Conservation (phyloP, 805 yeast species). For the Kuraishia molischiana region DNA sequence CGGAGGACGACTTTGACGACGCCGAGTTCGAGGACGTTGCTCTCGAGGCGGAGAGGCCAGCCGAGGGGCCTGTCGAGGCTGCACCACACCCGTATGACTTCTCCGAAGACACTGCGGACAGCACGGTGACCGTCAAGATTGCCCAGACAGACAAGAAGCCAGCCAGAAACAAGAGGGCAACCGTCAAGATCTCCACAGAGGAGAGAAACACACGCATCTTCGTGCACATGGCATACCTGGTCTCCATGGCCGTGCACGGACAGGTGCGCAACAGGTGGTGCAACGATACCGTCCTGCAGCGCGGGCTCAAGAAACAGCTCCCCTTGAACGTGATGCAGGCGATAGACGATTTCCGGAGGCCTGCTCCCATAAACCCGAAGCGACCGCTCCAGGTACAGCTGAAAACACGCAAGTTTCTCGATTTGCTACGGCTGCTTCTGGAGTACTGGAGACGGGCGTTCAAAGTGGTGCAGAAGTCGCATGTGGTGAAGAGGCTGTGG, state of each 20-base stretch:
- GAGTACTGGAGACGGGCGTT: conserved; percentile 49
- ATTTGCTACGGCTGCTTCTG: conserved; percentile 64
- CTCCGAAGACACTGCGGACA: neutral
- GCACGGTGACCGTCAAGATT: conserved; percentile 4
- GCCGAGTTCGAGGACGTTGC: conserved; percentile 23
- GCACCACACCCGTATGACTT: neutral
- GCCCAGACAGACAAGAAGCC: conserved; percentile 8
- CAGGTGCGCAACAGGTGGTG: conserved; percentile 68
- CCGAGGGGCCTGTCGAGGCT: conserved; percentile 4
- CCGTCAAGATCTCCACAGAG: conserved; percentile 33
- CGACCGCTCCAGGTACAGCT: conserved; percentile 19
- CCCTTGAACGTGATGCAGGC: conserved; percentile 37
- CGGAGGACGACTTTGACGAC: conserved; percentile 6
- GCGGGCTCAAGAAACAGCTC: conserved; percentile 30
- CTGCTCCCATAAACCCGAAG: conserved; percentile 1
- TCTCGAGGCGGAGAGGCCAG: conserved; percentile 4
- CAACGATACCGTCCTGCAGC: conserved; percentile 32
- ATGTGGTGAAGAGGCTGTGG: conserved; percentile 36
- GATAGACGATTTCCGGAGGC: conserved; percentile 21
- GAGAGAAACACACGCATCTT: conserved; percentile 43
- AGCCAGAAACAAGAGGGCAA: conserved; percentile 12
- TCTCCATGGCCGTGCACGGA: conserved; percentile 58
- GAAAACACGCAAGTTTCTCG: conserved; percentile 60
- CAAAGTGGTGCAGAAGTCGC: conserved; percentile 28
- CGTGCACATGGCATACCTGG: conserved; percentile 50